Percentiles rank a stretch among this genome's conserved stretches.
phyloP scores from a whole-genome alignment of 164 flowering plant genomes.

The Chimonanthus salicifolius region DNA sequence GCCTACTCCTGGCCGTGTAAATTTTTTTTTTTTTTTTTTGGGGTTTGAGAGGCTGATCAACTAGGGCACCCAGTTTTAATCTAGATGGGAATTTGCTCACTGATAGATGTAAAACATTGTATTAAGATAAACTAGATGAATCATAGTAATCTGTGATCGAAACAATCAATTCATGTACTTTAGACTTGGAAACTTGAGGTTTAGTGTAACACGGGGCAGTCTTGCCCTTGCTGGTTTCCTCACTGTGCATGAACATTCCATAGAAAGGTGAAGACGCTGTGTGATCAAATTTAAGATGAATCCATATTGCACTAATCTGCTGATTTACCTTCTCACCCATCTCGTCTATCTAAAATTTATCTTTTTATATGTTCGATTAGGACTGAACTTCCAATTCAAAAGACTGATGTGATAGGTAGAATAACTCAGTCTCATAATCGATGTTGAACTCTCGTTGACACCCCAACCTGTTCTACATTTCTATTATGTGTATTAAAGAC shows the following conservation, averaged over 20 bases:
- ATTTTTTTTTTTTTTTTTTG: neutral
- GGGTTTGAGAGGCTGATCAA: neutral
- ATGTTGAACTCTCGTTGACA: no score
- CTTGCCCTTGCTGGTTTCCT: neutral
- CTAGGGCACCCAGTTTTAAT: neutral
- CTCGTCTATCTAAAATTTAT: no score
- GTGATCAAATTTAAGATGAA: neutral
- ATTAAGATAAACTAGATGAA: neutral
- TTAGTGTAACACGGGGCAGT: neutral
- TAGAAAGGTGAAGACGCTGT: neutral
- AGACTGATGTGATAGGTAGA: no score
- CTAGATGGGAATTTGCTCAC: neutral
- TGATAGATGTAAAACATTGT: neutral
- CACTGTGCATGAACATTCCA: neutral
- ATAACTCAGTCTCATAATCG: no score
- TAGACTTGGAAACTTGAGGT: neutral
- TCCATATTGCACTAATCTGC: neutral
- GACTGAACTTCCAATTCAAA: no score
- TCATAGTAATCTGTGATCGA: neutral
- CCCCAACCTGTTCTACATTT: no score
- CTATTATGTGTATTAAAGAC: no score
- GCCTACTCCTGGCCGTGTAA: neutral
- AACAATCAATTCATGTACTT: neutral
- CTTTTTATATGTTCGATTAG: no score
- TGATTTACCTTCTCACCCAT: neutral